Evolutionary conservation across 2,329 filamentous ascomycete genomes (phyloP), one percentile per base, ranked within the genome.

Genomic region (Neonectria sp.): DNA sequence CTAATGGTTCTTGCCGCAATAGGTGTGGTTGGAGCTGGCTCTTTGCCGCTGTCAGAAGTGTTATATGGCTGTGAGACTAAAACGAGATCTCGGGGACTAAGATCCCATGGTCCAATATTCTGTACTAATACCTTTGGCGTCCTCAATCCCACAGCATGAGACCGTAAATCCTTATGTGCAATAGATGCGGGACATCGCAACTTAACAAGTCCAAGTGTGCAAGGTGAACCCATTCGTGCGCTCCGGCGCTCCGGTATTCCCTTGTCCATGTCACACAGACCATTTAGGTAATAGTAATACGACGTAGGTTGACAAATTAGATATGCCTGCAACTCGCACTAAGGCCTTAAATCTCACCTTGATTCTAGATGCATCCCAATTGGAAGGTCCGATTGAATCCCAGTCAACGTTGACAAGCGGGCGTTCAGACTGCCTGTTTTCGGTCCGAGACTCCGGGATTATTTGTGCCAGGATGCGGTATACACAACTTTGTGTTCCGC

Each of bases 381-480:
- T 21, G n/a, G 31, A 15, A 53, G 31, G 25, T 53, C 29, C 27
- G 17, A 17, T 31, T n/a, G 25, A n/a, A 52, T 21, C 31, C 51
- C 11, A 9, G 40, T 21, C 40, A 45, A 45, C 51, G 15, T 24
- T 35, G 51, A 21, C n/a, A 53, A 53, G 29, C 21, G 4, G 49
- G 27, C 7, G 49, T n/a, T 13, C 49, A 53, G 17, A 21, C 49
- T 33, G 29, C 27, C 29, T 12, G 9, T 0, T 33, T 33, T 35
- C 51, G n/a, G 51, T 33, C 49, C 17, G 29, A 33, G 17, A 31
- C n/a, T 21, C 51, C 31, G 31, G 37, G n/a, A 35, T 24, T 53
- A 25, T 35, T 37, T n/a, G 51, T 53, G n/a, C 51, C 31, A 53
- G 51, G 49, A 21, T 53, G 51, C 21, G 21, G 21, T 33, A 31